Evolutionary conservation across 2,329 filamentous ascomycete genomes (phyloP), one percentile per base, ranked within the genome.

Genomic region (Fusarium scirpi): DNA sequence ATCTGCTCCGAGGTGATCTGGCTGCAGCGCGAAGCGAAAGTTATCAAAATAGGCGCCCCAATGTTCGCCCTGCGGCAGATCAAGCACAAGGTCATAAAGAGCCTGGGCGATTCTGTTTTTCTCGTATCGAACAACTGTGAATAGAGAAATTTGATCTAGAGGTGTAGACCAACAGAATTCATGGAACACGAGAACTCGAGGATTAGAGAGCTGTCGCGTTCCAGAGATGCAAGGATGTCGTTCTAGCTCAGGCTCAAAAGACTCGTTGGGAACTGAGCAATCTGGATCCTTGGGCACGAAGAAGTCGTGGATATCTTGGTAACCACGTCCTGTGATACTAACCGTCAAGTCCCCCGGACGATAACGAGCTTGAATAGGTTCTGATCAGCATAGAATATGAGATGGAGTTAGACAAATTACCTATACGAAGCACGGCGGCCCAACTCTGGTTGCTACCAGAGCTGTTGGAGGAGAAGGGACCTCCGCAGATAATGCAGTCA

Each of bases 161-260:
- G 24, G 20, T 0, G 34, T 24, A 24, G 30, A 22, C 47, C 29
- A 34, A 24, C 29, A 49, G 4, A 5, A 34, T 0, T 49, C 29
- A 24, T 49, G 47, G 2, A 49, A 49, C 5, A 3, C 29, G 11
- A 20, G 0, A 24, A 44, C 3, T 44, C 4, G 43, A 11, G 3
- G 18, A 11, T 1, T 5, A 38, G 18, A n/a, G 34, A 38, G 18
- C 2, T 38, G 1, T 38, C 1, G 9, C 5, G 18, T 38, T n/a
- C 0, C 18, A n/a, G 10, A 4, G 34, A 11, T 0, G 34, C 18
- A 18, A 38, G 0, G 8, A 24, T 32, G 9, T 13, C 5, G 15
- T 27, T 49, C 46, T 5, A 24, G n/a, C 18, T 32, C 46, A 16
- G 4, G 9, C 7, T 13, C 20, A 18, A 10, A 16, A 15, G 5